phyloP scores from a whole-genome alignment of 345 rosid genomes.

The Physaria fendleri region DNA sequence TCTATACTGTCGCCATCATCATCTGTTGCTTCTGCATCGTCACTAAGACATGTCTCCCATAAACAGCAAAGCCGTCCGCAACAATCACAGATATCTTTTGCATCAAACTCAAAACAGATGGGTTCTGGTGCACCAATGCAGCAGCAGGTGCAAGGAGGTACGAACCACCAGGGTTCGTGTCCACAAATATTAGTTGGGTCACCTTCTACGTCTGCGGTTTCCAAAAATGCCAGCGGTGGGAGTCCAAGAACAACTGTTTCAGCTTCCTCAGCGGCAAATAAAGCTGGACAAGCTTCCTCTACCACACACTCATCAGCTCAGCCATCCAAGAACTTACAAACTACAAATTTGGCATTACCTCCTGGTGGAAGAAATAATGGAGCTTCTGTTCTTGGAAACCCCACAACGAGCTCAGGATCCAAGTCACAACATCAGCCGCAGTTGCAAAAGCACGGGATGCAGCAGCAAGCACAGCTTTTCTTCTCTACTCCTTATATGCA shows the following conservation, averaged over 20 bases:
- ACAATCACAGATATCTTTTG: slow-evolving; percentile 68
- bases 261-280: slow-evolving; percentile 48
- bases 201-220: slow-evolving; percentile 73
- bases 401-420: slow-evolving; percentile 42
- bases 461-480: slow-evolving; percentile 49
- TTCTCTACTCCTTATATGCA: slow-evolving; percentile 52
- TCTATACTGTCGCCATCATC: slow-evolving; percentile 42
- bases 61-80: slow-evolving; percentile 71
- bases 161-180: slow-evolving; percentile 52
- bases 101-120: slow-evolving; percentile 54
- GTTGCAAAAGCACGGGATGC: slow-evolving; percentile 50
- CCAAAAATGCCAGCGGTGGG: slow-evolving; percentile 82
- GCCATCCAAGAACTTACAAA: slow-evolving; percentile 55
- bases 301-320: slow-evolving; percentile 49
- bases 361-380: slow-evolving; percentile 47
- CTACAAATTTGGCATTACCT: slow-evolving; percentile 50
- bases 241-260: slow-evolving; percentile 77
- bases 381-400: slow-evolving; percentile 64
- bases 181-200: slow-evolving; percentile 67
- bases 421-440: slow-evolving; percentile 66
- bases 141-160: slow-evolving; percentile 38
- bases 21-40: slow-evolving; percentile 39
- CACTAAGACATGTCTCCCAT: slow-evolving; percentile 51
- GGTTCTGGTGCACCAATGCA: slow-evolving; percentile 44
- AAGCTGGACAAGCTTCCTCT: slow-evolving; percentile 57